Percentiles rank a stretch among this genome's conserved stretches.
phyloP scores from a whole-genome alignment of 768 basidiomycete genomes.

The Strobilomyces dryophilus region DNA sequence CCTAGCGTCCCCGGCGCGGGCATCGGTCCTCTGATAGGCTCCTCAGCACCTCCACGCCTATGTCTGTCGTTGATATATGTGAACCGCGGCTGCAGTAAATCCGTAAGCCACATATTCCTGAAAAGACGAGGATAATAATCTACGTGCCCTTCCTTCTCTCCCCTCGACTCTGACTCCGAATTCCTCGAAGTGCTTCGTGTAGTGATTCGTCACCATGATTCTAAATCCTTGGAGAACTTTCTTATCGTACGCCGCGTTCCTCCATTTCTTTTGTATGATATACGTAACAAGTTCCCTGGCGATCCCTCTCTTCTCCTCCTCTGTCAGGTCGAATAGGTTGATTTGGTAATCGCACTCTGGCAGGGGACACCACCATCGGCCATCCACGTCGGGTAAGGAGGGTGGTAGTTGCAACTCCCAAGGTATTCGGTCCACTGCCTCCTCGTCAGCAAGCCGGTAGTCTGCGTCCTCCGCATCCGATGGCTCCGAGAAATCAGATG shows the following conservation, averaged over 20 bases:
- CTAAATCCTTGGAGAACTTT: slow-evolving; percentile 21
- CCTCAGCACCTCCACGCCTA: background rate
- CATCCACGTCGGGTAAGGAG: slow-evolving; percentile 37
- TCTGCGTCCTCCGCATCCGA: slow-evolving; percentile 42
- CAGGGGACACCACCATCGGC: slow-evolving; percentile 52
- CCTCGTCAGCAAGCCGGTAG: slow-evolving; percentile 12
- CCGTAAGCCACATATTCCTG: background rate
- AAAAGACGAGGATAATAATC: background rate
- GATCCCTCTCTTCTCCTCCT: slow-evolving; percentile 30
- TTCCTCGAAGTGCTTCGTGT: slow-evolving; percentile 19
- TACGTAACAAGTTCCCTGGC: slow-evolving; percentile 14
- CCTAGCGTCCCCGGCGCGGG: slow-evolving; percentile 20
- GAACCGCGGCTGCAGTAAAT: slow-evolving; percentile 12
- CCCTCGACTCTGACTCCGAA: slow-evolving; percentile 14
- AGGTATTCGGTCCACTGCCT: slow-evolving; percentile 33
- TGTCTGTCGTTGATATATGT: slow-evolving; percentile 4
- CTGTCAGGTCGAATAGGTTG: slow-evolving; percentile 41
- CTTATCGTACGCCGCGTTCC: slow-evolving; percentile 31
- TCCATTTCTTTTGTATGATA: slow-evolving; percentile 34
- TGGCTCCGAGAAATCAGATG: slow-evolving; percentile 54
- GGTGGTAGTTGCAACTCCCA: slow-evolving; percentile 35
- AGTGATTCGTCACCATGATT: slow-evolving; percentile 26
- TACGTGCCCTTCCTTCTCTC: slow-evolving; percentile 19
- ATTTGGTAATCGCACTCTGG: slow-evolving; percentile 41
- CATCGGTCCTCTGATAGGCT: slow-evolving; percentile 19